Percentiles rank a stretch among this genome's conserved stretches.
phyloP scores from a whole-genome alignment of 2,329 filamentous ascomycete genomes.

The Ophiocordyceps australis region DNA sequence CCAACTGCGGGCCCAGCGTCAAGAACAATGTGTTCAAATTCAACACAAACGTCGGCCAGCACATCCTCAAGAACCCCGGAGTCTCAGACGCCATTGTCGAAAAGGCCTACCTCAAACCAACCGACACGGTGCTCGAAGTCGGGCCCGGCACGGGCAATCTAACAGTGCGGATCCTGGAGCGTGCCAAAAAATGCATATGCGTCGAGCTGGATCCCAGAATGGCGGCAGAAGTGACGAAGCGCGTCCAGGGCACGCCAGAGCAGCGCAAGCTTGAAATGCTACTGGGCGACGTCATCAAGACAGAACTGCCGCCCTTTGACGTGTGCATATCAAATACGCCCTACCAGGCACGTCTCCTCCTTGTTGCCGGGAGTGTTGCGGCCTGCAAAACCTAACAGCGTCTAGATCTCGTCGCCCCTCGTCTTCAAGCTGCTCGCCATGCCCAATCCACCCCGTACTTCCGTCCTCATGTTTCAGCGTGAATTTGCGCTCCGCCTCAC shows the following conservation, averaged over 20 bases:
- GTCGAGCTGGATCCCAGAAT: slow-evolving; percentile 93
- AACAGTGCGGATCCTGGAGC: slow-evolving; percentile 75
- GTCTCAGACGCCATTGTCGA: slow-evolving; percentile 52
- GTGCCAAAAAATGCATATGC: slow-evolving; percentile 63
- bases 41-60: slow-evolving; percentile 73
- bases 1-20: slow-evolving; percentile 7
- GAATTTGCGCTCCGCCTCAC: slow-evolving; percentile 87
- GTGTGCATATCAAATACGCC: slow-evolving; percentile 58
- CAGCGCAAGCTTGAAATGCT: slow-evolving; percentile 75
- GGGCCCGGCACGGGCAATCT: slow-evolving; percentile 81
- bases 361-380: background rate
- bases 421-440: slow-evolving; percentile 80
- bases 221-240: slow-evolving; percentile 87
- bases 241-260: slow-evolving; percentile 76
- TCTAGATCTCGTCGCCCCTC: slow-evolving; percentile 70
- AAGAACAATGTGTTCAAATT: slow-evolving; percentile 91
- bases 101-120: slow-evolving; percentile 81
- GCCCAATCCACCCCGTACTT: slow-evolving; percentile 62
- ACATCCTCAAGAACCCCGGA: slow-evolving; percentile 85
- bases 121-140: slow-evolving; percentile 79
- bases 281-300: slow-evolving; percentile 78
- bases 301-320: slow-evolving; percentile 57
- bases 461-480: slow-evolving; percentile 90
- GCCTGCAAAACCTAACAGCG: background rate
- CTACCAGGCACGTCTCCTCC: slow-evolving; percentile 30